Evolutionary conservation across 202 grass and related monocot genomes (phyloP).

Genomic region (Panicum virgatum): DNA sequence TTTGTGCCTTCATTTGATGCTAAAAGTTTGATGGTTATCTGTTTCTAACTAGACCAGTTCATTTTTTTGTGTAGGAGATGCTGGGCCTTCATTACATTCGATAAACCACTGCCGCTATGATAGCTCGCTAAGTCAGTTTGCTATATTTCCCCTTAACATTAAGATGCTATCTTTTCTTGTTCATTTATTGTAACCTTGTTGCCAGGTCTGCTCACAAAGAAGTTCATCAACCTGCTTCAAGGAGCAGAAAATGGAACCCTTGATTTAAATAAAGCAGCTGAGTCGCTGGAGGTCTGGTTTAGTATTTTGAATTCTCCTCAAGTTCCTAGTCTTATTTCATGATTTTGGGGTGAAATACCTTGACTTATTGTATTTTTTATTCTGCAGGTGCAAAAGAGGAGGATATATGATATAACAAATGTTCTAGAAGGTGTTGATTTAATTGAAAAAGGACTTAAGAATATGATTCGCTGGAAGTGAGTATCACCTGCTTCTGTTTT

Average conservation of each 20-base stretch:
- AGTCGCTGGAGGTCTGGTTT: conserved; percentile 66
- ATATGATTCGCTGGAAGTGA: conserved; percentile 94
- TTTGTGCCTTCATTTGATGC: conserved; percentile 12
- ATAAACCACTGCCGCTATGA: conserved; percentile 76
- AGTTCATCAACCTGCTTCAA: conserved; percentile 80
- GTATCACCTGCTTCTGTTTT: conserved; percentile 30
- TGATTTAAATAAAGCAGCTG: conserved; percentile 95
- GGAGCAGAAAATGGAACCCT: conserved; percentile 83
- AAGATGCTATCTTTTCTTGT: not conserved
- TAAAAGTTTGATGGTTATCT: not conserved
- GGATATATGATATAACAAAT: conserved; percentile 99
- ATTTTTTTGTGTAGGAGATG: conserved; percentile 59
- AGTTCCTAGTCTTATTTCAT: too few species aligned
- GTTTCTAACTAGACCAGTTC: not conserved
- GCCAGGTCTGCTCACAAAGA: conserved; percentile 90
- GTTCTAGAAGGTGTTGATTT: conserved; percentile 95
- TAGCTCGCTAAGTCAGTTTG: conserved; percentile 74
- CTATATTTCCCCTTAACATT: not conserved
- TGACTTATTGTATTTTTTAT: conserved; percentile 42
- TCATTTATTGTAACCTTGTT: conserved; percentile 33
- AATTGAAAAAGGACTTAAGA: conserved; percentile 90
- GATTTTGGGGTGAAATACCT: conserved; percentile 1
- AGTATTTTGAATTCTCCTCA: conserved; percentile 5
- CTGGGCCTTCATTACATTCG: conserved; percentile 32
- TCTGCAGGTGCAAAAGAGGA: conserved; percentile 90